Evolutionary conservation across 495 filamentous ascomycete species (phyloP), one percentile per base, ranked within the genome.

Genomic region (Penicillium desertorum): DNA sequence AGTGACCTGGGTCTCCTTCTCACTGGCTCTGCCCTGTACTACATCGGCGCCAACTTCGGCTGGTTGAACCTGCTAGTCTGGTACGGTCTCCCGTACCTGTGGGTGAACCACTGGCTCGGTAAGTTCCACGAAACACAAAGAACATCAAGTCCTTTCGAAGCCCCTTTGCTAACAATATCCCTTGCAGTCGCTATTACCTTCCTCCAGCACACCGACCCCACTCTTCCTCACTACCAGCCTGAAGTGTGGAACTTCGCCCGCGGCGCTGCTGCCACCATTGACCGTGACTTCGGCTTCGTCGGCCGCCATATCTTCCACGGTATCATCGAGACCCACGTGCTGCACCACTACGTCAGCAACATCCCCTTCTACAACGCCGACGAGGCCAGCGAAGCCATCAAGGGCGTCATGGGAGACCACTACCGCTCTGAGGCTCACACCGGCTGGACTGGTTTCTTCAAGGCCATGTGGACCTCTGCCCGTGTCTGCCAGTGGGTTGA

Each of bases 21-120:
- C 61, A 79, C 79, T 49, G 73, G 75, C 61, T 74, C 67, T 42
- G 72, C 83, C 22, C 72, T 88, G 51, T 84, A 84, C 62, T 76
- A 83, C 60, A 71, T 87, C 61, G 82, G 78, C 32, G 81, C 85
- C 71, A 90, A 74, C 50, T 96, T 85, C 63, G 93, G 95, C 68
- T 92, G 86, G 83, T 66, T 79, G 61, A 96, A 96, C 75, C 76
- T 98, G 65, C 74, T 88, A 27, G 87, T 98, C 42, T 98, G 94
- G 92, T 98, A 98, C 73, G 85, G 89, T 67, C 66, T 95, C 55
- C 94, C 94, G 10, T 98, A 97, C 72, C 78, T 98, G 60, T 97
- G 93, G 93, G 94, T 98, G 23, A 96, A 98, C 83, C 93, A 98
- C 84, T 98, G 94, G 80, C 79, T 83, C 46, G 79, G 79, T 82